Percentiles rank a stretch among this genome's conserved stretches.
phyloP scores from a whole-genome alignment of 352 stramenopile genomes.

The Paralagenidium karlingii region DNA sequence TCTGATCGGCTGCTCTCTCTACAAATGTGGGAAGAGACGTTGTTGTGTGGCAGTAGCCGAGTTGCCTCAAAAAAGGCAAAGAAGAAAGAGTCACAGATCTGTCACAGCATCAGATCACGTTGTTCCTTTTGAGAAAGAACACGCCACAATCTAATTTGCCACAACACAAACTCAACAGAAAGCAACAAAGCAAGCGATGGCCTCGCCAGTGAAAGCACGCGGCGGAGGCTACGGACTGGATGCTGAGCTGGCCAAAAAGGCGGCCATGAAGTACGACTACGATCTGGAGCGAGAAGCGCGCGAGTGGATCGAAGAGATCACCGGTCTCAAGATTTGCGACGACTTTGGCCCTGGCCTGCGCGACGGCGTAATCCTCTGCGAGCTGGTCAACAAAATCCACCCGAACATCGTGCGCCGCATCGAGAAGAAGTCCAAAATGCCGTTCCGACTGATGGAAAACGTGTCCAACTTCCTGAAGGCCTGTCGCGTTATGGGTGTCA shows the following conservation, averaged over 20 bases:
- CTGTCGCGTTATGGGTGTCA: constrained; percentile 75
- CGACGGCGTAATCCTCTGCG: constrained; percentile 74
- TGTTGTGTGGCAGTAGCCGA: too few species aligned
- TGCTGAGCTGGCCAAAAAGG: constrained; percentile 75
- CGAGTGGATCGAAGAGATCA: constrained; percentile 79
- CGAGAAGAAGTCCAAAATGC: constrained; percentile 78
- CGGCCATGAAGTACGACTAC: constrained; percentile 83
- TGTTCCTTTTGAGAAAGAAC: too few species aligned
- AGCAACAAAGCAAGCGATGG: too few species aligned
- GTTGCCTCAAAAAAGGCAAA: too few species aligned
- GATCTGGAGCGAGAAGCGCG: constrained; percentile 75
- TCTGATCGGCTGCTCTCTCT: too few species aligned
- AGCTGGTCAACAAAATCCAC: constrained; percentile 74
- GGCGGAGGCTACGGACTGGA: constrained; percentile 82
- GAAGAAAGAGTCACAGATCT: too few species aligned
- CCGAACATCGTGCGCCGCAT: constrained; percentile 46
- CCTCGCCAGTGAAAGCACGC: constrained; percentile 51
- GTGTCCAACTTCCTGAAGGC: constrained; percentile 76
- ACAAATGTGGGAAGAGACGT: too few species aligned
- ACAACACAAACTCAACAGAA: too few species aligned
- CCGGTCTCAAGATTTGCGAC: constrained; percentile 49
- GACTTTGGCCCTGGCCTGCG: constrained; percentile 73
- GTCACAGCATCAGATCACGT: too few species aligned
- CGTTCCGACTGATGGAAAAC: constrained; percentile 91
- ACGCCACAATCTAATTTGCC: too few species aligned